These are phyloP conservation scores for Blastobotrys arbuscula DNA, from an alignment of 1,139 yeast genomes.

Conservation along the genomic window DNA sequence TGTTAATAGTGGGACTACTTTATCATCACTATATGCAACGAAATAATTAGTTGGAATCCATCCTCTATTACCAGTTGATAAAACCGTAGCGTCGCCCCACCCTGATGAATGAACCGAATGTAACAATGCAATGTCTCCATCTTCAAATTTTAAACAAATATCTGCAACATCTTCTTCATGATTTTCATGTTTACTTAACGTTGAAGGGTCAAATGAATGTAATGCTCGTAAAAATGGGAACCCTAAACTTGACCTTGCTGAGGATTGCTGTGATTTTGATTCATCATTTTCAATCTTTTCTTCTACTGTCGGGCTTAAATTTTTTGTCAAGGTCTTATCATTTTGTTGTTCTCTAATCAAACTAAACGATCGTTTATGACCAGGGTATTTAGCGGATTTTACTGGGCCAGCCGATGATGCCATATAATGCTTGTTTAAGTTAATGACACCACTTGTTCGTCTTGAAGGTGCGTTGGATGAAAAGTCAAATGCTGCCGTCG, in stretches of 20 bases:
- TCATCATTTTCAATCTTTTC: background rate
- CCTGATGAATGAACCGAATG: slow-evolving; percentile 90
- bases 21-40: slow-evolving; percentile 44
- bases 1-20: slow-evolving; percentile 52
- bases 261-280: background rate
- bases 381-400: slow-evolving; percentile 12
- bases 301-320: slow-evolving; percentile 1
- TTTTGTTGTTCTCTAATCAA: slow-evolving; percentile 7
- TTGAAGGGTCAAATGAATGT: slow-evolving; percentile 70
- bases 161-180: slow-evolving; percentile 50
- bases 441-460: slow-evolving; percentile 9
- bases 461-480: slow-evolving; percentile 11
- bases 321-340: background rate
- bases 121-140: slow-evolving; percentile 76
- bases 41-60: slow-evolving; percentile 98
- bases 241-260: slow-evolving; percentile 17
- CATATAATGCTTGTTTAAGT: slow-evolving; percentile 11
- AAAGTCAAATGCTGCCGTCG: slow-evolving; percentile 11
- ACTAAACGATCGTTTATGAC: slow-evolving; percentile 10
- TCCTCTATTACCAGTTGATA: slow-evolving; percentile 70
- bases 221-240: slow-evolving; percentile 50
- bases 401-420: slow-evolving; percentile 7
- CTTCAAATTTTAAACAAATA: slow-evolving; percentile 77
- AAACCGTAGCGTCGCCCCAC: slow-evolving; percentile 93
- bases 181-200: slow-evolving; percentile 46